Evolutionary conservation across 495 filamentous ascomycete genomes (phyloP).

Genomic region (Hyaloscypha finlandica): DNA sequence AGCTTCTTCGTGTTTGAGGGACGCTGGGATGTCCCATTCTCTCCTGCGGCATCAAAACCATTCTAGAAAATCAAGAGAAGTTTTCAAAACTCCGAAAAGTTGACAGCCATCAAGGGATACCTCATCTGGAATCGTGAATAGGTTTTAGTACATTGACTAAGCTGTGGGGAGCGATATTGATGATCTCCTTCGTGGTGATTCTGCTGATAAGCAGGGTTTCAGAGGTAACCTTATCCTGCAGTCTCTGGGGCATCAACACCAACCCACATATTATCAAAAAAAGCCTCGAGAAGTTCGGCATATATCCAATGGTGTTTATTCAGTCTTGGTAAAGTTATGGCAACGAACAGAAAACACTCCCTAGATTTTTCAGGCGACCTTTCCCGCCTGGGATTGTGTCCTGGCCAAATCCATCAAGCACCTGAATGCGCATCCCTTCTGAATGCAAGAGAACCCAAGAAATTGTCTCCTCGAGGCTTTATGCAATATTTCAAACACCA

Average conservation of each 20-base stretch:
- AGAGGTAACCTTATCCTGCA: not conserved
- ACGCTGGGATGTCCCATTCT: not conserved
- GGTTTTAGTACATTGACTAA: not conserved
- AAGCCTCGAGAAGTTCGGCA: not conserved
- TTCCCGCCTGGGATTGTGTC: too few species aligned
- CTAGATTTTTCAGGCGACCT: too few species aligned
- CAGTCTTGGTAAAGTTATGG: too few species aligned
- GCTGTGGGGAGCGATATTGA: not conserved
- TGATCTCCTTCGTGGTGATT: not conserved
- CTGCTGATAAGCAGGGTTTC: not conserved
- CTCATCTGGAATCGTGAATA: not conserved
- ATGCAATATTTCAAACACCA: too few species aligned
- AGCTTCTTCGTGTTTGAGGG: not conserved
- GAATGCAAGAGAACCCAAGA: too few species aligned
- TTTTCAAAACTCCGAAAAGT: not conserved
- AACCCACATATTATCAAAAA: not conserved
- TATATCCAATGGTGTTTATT: not conserved
- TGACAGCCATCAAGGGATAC: not conserved
- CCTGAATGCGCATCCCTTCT: too few species aligned
- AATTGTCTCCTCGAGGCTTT: too few species aligned
- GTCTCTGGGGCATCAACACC: not conserved
- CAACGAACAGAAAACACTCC: too few species aligned
- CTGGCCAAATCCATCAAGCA: too few species aligned
- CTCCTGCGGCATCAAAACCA: not conserved
- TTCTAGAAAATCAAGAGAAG: not conserved